Evolutionary conservation across 2,329 filamentous ascomycete species (phyloP).

Genomic region (Penicillium sp.): DNA sequence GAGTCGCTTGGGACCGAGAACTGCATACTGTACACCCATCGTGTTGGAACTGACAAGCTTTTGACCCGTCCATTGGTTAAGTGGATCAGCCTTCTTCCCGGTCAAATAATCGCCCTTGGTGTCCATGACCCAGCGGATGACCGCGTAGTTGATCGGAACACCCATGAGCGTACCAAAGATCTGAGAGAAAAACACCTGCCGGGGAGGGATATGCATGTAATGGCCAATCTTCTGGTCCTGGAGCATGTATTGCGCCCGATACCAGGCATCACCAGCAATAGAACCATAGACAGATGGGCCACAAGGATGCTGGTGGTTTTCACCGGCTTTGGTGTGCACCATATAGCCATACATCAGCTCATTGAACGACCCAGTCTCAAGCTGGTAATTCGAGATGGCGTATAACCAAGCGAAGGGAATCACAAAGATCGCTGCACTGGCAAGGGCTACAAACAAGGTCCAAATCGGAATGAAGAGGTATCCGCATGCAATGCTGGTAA

Average conservation of each 20-base stretch:
- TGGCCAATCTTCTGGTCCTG: conserved; percentile 65
- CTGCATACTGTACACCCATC: conserved; percentile 59
- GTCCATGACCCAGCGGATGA: conserved; percentile 59
- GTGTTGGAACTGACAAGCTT: conserved; percentile 52
- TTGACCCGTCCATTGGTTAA: conserved; percentile 63
- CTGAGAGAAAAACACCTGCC: conserved; percentile 60
- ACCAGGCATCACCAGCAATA: conserved; percentile 63
- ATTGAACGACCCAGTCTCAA: conserved; percentile 59
- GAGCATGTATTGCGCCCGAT: conserved; percentile 56
- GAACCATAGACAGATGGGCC: conserved; percentile 58
- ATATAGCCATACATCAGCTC: conserved; percentile 61
- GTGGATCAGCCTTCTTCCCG: conserved; percentile 52
- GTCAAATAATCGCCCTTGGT: conserved; percentile 57
- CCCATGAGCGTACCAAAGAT: conserved; percentile 59
- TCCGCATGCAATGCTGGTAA: conserved; percentile 52
- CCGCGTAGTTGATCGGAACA: conserved; percentile 61
- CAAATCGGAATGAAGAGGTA: conserved; percentile 59
- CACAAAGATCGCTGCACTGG: conserved; percentile 55
- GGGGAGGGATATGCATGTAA: conserved; percentile 62
- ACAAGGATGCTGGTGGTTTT: conserved; percentile 54
- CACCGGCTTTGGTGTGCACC: conserved; percentile 50
- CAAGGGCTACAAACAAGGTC: conserved; percentile 59
- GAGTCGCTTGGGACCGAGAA: conserved; percentile 46
- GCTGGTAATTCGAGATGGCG: conserved; percentile 55
- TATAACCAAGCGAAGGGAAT: conserved; percentile 60